Percentiles rank a stretch among this genome's conserved stretches.
These are phyloP conservation scores for Roridomyces roridus DNA, from an alignment of 768 basidiomycete genomes.

Conservation along the genomic window DNA sequence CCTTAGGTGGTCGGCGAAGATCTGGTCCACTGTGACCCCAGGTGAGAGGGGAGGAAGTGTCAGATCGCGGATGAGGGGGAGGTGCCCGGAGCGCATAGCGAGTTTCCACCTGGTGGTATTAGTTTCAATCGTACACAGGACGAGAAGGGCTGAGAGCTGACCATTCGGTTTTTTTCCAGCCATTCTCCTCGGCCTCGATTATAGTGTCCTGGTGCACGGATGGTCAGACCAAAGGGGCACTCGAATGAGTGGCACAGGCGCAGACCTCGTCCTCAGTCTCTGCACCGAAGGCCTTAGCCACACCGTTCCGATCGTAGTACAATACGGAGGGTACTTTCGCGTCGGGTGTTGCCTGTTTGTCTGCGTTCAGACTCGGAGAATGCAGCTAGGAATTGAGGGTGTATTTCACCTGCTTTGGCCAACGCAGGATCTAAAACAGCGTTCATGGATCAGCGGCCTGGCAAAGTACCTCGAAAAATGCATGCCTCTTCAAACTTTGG, in stretches of 20 bases:
- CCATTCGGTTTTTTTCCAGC: constrained; percentile 22
- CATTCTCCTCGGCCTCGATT: constrained; percentile 21
- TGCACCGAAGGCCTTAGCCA: constrained; percentile 25
- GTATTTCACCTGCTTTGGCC: constrained; percentile 23
- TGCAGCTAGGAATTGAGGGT: background rate
- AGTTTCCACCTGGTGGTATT: constrained; percentile 23
- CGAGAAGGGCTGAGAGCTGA: background rate
- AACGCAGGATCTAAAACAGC: constrained; percentile 18
- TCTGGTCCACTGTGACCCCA: constrained; percentile 17
- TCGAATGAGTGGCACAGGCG: constrained; percentile 12
- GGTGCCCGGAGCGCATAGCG: constrained; percentile 24
- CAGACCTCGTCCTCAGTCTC: constrained; percentile 26
- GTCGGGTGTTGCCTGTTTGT: constrained; percentile 23
- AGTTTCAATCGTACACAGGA: background rate
- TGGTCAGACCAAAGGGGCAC: background rate
- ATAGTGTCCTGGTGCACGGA: constrained; percentile 6
- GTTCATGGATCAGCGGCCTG: background rate
- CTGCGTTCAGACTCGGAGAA: background rate
- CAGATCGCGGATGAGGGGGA: constrained; percentile 25
- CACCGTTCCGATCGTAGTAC: constrained; percentile 24
- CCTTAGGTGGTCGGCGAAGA: constrained; percentile 24
- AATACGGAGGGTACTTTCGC: constrained; percentile 30
- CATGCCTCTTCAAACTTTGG: constrained; percentile 27
- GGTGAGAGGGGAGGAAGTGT: constrained; percentile 22
- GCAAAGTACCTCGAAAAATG: background rate